Evolutionary conservation across 345 rosid species (phyloP).

Genomic region (Aegle marmelos): DNA sequence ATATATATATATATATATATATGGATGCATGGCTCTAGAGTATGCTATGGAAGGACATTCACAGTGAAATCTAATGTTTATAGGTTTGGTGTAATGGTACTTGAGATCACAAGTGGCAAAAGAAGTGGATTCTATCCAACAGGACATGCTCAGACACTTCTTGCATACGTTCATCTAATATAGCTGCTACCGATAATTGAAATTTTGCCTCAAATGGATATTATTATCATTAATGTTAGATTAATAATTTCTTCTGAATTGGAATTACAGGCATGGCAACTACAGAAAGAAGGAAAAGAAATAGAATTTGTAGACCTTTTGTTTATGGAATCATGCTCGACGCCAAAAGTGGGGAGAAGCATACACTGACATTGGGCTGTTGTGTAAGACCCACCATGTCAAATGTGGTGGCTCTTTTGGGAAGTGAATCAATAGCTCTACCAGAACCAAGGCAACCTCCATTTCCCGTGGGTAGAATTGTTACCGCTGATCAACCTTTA

Average conservation of each 20-base stretch:
- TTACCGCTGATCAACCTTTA: background rate
- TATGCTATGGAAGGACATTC: constrained; percentile 39
- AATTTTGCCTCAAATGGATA: background rate
- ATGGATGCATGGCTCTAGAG: constrained; percentile 48
- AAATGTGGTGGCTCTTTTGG: constrained; percentile 31
- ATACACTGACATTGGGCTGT: constrained; percentile 42
- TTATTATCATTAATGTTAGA: no score
- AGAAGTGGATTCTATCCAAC: constrained; percentile 20
- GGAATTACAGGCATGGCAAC: constrained; percentile 22
- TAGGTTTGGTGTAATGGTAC: constrained; percentile 43
- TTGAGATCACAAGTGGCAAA: constrained; percentile 40
- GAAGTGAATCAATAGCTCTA: constrained; percentile 22
- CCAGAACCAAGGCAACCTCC: constrained; percentile 26
- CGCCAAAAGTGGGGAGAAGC: constrained; percentile 33
- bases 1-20: no score
- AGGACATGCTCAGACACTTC: constrained; percentile 23
- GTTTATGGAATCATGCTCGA: constrained; percentile 26
- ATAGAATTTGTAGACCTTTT: constrained; percentile 36
- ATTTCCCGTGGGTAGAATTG: constrained; percentile 10
- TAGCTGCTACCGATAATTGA: background rate
- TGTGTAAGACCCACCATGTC: constrained; percentile 54
- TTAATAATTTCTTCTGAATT: no score
- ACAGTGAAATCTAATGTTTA: constrained; percentile 41
- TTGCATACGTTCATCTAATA: background rate
- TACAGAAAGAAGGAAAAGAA: constrained; percentile 39